A percentile compares a stretch with the other conserved stretches of the same genome.
Evolutionary conservation across 306 rosid species (phyloP).

Genomic region (Castanea crenata): DNA sequence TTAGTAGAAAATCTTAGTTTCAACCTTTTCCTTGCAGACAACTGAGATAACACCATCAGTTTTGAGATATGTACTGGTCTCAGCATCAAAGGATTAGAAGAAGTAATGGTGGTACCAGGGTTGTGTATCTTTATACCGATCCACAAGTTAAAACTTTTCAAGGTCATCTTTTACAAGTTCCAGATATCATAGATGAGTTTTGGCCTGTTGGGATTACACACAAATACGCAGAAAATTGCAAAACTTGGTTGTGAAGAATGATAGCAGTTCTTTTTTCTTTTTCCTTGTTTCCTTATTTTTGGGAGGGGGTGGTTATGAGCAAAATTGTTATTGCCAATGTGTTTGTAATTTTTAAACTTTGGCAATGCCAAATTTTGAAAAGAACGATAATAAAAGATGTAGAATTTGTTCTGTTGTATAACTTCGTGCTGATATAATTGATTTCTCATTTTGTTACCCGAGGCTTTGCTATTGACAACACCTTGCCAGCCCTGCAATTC

Average conservation of each 20-base stretch:
- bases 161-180: neutral
- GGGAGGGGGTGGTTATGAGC: neutral
- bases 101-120: neutral
- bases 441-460: neutral
- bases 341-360: neutral
- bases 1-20: conserved; percentile 21
- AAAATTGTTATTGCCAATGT: neutral
- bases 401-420: neutral
- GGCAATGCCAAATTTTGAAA: neutral
- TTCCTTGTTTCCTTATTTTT: neutral
- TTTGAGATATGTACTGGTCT: neutral
- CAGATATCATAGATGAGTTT: neutral
- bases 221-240: neutral
- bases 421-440: neutral
- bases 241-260: neutral
- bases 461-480: neutral
- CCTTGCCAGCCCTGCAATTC: neutral
- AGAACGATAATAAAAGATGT: neutral
- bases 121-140: neutral
- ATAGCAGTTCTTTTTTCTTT: neutral
- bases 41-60: neutral
- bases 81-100: neutral
- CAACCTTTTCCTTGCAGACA: neutral
- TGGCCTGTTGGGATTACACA: neutral
- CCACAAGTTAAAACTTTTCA: neutral